Evolutionary conservation across 345 rosid species (phyloP), one percentile per base, ranked within the genome.

Genomic region (Rhizophora apiculata): DNA sequence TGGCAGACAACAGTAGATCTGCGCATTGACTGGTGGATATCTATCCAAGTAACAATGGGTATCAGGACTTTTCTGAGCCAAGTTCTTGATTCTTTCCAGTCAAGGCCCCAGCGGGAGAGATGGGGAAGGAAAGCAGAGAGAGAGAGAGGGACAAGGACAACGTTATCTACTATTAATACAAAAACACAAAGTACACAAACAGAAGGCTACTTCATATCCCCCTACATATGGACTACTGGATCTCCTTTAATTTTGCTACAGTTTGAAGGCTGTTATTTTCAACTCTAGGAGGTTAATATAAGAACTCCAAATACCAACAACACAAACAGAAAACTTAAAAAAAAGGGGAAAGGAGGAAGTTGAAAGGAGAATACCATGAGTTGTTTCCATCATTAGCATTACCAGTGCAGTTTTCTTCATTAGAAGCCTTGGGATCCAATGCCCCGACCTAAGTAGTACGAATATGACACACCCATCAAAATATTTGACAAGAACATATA

Each of bases 391-490:
- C 87, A 76, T 73, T 61, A 61, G 72, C 77, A 69, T 80, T 82
- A 64, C 71, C 79, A 53, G 79, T 69, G 79, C 79, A 79, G 61
- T 73, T 83, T 64, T 82, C 86, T 30, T 82, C 77, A 60, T 72
- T 74, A 56, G 67, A 76, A 62, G 79, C 74, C 75, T 83, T 86
- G 8, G 86, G 84, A 83, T 84, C 85, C 72, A 81, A 69, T 48
- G 82, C 60, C 60, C 78, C 83, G 29, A 81, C 84, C 92, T 82
- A 60, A 75, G 55, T 22, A 60, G 57, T 49, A 67, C 21, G 65
- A 36, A 71, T 63, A 56, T 31, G 46, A 64, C 1, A 60, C 8
- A 19, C 60, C 56, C 29, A 39, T 54, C 32, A 22, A 70, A 0
- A 31, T 39, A 8, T 58, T 27, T 49, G 58, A 31, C 51, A 3